These are phyloP conservation scores for Eragrostis curvula DNA, from an alignment of 176 grass and related monocot genomes.

Conservation along the genomic window DNA sequence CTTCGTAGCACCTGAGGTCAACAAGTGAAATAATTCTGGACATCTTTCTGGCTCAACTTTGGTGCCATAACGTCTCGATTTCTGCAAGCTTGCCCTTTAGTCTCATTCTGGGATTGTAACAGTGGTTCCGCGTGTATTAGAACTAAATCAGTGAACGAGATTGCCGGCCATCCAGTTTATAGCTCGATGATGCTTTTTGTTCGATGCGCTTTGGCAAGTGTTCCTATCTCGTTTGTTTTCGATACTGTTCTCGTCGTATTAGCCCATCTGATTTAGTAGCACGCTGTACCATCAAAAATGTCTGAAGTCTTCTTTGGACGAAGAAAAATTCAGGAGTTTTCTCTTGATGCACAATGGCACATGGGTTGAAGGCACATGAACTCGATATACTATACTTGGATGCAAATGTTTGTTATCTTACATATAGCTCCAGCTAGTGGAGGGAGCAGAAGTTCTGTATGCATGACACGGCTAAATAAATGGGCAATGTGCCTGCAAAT, in stretches of 20 bases:
- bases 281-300: neutral
- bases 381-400: neutral
- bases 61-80: constrained; percentile 14
- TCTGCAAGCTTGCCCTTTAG: neutral
- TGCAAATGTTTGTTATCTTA: neutral
- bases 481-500: constrained; percentile 44
- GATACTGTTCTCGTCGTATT: neutral
- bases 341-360: neutral
- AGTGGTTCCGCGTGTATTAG: neutral
- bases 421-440: constrained; percentile 29
- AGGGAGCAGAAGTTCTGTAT: constrained; percentile 3
- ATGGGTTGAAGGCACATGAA: no score
- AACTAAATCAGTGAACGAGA: constrained; percentile 6
- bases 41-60: constrained; percentile 1
- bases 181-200: neutral
- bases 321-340: neutral
- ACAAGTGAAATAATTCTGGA: constrained; percentile 34
- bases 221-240: neutral
- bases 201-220: neutral
- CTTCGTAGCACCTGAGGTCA: neutral
- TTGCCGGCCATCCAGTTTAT: neutral
- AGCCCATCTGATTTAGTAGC: neutral
- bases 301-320: no score
- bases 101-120: neutral
- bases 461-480: constrained; percentile 8